phyloP scores from a whole-genome alignment of 805 yeast species.

The Lipomyces orientalis region DNA sequence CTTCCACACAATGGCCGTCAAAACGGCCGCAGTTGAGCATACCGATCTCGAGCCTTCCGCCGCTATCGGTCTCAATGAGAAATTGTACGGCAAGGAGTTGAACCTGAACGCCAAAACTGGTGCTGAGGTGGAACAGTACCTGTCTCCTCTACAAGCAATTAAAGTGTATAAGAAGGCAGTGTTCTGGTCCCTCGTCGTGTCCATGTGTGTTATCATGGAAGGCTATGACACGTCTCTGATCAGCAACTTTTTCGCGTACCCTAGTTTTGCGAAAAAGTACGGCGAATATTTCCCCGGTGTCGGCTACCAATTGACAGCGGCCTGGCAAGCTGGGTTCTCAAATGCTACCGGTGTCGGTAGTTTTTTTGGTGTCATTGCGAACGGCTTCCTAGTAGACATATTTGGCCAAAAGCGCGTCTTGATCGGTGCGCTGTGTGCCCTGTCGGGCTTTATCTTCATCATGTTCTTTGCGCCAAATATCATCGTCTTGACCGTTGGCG shows the following conservation, averaged over 20 bases:
- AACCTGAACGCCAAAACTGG: too few relatives aligned
- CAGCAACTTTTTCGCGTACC: constrained; percentile 50
- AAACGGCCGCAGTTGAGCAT: too few relatives aligned
- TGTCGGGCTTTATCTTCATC: constrained; percentile 52
- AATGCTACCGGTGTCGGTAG: constrained; percentile 49
- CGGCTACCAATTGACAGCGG: constrained; percentile 36
- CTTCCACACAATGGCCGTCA: too few relatives aligned
- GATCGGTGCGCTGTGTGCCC: constrained; percentile 46
- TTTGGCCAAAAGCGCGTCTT: constrained; percentile 55
- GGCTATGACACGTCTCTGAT: constrained; percentile 55
- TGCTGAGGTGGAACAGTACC: background rate
- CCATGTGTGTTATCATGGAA: constrained; percentile 55
- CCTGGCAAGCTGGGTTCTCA: constrained; percentile 44
- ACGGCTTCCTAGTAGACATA: constrained; percentile 54
- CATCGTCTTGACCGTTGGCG: constrained; percentile 49
- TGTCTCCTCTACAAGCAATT: background rate
- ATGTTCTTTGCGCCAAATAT: constrained; percentile 54
- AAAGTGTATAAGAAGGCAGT: constrained; percentile 50
- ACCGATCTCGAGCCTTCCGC: too few relatives aligned
- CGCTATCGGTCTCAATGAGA: too few relatives aligned
- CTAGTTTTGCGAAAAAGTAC: constrained; percentile 26
- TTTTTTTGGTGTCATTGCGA: constrained; percentile 54
- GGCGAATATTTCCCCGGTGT: constrained; percentile 20
- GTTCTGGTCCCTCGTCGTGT: constrained; percentile 55
- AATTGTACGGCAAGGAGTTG: too few relatives aligned